Evolutionary conservation across 2,329 filamentous ascomycete genomes (phyloP).

Genomic region (Pleurostoma richardsiae): DNA sequence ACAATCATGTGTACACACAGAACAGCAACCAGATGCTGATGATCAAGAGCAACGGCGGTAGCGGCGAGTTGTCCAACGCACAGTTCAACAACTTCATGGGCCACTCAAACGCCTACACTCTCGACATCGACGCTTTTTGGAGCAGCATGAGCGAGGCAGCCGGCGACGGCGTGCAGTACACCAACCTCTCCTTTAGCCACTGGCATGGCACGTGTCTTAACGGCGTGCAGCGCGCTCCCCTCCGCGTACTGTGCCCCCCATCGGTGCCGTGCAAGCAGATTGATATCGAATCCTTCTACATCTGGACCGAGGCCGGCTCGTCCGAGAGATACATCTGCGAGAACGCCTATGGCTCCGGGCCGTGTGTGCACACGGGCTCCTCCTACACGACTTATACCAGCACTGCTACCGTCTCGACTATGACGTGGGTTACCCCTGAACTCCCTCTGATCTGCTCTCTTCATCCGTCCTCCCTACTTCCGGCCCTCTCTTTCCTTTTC

Average conservation of each 20-base stretch:
- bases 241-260: constrained; percentile 46
- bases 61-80: constrained; percentile 43
- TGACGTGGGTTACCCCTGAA: neutral
- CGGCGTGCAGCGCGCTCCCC: constrained; percentile 43
- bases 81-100: constrained; percentile 55
- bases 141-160: constrained; percentile 8
- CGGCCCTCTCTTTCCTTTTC: too few relatives aligned
- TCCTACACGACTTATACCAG: constrained; percentile 9
- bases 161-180: constrained; percentile 46
- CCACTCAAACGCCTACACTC: constrained; percentile 52
- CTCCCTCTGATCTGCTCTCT: too few relatives aligned
- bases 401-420: constrained; percentile 8
- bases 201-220: constrained; percentile 50
- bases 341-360: constrained; percentile 13
- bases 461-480: too few relatives aligned
- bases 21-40: constrained; percentile 59
- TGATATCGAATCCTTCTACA: constrained; percentile 42
- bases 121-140: constrained; percentile 53
- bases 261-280: constrained; percentile 47
- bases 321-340: constrained; percentile 12
- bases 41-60: constrained; percentile 57
- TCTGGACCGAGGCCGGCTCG: constrained; percentile 44
- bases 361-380: constrained; percentile 9
- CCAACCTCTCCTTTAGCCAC: constrained; percentile 46
- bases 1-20: constrained; percentile 53